A percentile compares a stretch with the other conserved stretches of the same genome.
phyloP scores from a whole-genome alignment of 129 eudicot genomes.

The Flaveria robusta region DNA sequence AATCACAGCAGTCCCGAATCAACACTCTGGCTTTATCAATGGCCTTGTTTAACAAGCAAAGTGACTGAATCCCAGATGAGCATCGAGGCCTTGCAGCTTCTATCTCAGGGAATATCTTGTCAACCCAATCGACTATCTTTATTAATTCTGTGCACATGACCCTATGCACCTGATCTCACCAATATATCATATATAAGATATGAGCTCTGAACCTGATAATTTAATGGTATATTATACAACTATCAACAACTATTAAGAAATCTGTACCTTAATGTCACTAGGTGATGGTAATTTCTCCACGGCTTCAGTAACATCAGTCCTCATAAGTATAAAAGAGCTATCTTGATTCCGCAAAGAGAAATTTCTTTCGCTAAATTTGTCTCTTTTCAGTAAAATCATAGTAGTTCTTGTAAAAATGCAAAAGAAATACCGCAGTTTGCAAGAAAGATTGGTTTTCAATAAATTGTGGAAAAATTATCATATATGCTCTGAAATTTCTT shows the following conservation, averaged over 20 bases:
- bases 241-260: neutral
- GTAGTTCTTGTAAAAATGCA: neutral
- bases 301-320: slow-evolving; percentile 52
- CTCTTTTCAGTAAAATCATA: neutral
- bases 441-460: neutral
- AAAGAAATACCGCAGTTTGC: neutral
- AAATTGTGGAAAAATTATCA: neutral
- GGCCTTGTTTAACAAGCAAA: slow-evolving; percentile 50
- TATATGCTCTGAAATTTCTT: neutral
- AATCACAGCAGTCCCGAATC: slow-evolving; percentile 62
- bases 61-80: slow-evolving; percentile 68
- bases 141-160: slow-evolving; percentile 60
- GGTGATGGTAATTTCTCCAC: slow-evolving; percentile 46
- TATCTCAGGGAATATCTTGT: slow-evolving; percentile 54
- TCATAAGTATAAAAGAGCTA: slow-evolving; percentile 40
- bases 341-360: slow-evolving; percentile 32
- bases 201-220: slow-evolving; percentile 1
- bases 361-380: neutral
- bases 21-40: slow-evolving; percentile 54
- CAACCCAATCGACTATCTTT: slow-evolving; percentile 48
- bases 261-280: slow-evolving; percentile 51
- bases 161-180: slow-evolving; percentile 66
- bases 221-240: neutral
- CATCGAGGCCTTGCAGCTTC: slow-evolving; percentile 86
- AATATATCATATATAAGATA: slow-evolving; percentile 1